Conservation (phyloP, 306 rosid species). For the Vicia faba region DNA sequence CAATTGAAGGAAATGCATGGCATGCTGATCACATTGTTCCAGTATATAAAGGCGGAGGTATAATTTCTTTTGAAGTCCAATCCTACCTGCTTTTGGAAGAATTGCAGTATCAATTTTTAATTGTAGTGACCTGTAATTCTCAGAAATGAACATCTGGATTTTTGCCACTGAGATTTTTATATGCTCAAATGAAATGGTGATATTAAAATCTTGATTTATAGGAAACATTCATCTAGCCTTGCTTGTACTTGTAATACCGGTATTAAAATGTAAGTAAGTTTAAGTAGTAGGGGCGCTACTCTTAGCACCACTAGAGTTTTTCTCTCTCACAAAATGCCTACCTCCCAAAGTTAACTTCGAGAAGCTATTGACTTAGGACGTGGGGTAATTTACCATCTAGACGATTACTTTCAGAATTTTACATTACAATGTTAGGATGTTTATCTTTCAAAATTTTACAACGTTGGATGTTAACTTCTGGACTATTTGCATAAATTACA, state of each 20-base stretch:
- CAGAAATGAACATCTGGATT: slow-evolving; percentile 10
- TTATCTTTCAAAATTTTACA: neutral
- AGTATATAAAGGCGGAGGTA: slow-evolving; percentile 96
- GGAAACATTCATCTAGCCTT: neutral
- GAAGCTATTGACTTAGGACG: neutral
- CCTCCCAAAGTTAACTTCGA: neutral
- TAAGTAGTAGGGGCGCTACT: neutral
- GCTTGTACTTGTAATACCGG: neutral
- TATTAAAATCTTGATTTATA: neutral
- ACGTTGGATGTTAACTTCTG: neutral
- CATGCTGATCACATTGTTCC: slow-evolving; percentile 97
- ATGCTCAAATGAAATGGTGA: neutral
- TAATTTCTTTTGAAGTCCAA: slow-evolving; percentile 23
- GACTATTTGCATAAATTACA: neutral
- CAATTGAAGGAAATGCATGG: slow-evolving; percentile 91
- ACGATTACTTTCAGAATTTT: neutral
- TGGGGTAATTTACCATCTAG: slow-evolving; percentile 2
- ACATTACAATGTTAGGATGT: neutral
- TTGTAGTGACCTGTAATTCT: slow-evolving; percentile 16
- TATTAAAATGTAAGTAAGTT: neutral
- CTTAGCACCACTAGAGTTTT: neutral
- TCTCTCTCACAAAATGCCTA: neutral
- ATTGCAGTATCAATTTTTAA: neutral
- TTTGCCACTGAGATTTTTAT: slow-evolving; percentile 11
- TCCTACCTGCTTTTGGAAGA: slow-evolving; percentile 27